A percentile compares a stretch with the other conserved stretches of the same genome.
Evolutionary conservation across 179 eudicot species (phyloP).

Genomic region (Actinidia polygama): DNA sequence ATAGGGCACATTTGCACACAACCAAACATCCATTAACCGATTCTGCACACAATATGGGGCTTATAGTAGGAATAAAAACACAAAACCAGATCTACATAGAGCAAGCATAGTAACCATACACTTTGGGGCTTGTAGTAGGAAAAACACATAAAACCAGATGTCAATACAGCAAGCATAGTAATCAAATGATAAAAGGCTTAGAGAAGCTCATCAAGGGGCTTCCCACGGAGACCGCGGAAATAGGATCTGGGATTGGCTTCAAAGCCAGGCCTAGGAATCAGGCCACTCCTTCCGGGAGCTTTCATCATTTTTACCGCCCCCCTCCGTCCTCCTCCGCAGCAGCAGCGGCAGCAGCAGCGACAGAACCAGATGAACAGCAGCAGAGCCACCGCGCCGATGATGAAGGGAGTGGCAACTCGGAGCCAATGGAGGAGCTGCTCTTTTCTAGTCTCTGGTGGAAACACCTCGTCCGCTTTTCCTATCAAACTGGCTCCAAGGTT

Average conservation of each 20-base stretch:
- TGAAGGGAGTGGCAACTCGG: neutral
- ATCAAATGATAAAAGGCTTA: no score
- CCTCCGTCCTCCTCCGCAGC: neutral
- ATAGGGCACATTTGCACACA: no score
- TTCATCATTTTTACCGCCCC: neutral
- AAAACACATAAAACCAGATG: no score
- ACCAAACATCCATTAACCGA: no score
- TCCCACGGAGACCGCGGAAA: neutral
- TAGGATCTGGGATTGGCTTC: neutral
- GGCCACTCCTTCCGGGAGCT: neutral
- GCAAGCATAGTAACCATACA: no score
- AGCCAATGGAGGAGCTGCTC: constrained; percentile 24
- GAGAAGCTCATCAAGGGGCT: no score
- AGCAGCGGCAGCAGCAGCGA: neutral
- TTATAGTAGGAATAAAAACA: no score
- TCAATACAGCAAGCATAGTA: no score
- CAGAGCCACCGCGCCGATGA: neutral
- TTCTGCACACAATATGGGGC: no score
- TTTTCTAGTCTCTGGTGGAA: constrained; percentile 32
- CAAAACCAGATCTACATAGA: no score
- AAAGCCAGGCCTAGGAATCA: neutral
- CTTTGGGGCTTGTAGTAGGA: no score
- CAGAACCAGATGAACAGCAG: neutral
- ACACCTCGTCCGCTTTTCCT: constrained; percentile 28
- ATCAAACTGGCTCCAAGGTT: constrained; percentile 26